Conservation (phyloP, 176 grass and related monocot genomes). For the Eleusine indica region DNA sequence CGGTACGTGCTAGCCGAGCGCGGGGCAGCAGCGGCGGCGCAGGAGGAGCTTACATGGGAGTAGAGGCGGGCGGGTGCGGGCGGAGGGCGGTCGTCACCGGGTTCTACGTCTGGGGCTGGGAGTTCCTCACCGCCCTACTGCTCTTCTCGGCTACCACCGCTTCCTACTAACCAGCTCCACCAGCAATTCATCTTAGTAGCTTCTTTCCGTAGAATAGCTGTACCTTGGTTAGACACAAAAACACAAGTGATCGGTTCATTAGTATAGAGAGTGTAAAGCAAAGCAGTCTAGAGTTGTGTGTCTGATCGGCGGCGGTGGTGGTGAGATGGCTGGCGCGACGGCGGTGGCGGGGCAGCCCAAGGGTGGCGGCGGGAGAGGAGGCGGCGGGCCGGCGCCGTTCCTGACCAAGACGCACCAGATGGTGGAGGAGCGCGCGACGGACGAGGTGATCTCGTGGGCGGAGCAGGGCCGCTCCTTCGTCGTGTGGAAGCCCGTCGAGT, state of each 20-base stretch:
- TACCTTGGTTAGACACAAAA: background rate
- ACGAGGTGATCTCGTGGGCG: conserved; percentile 92
- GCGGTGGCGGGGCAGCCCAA: conserved; percentile 11
- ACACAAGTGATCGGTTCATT: conserved; percentile 14
- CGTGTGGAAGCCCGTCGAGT: conserved; percentile 93
- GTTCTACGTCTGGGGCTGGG: conserved; percentile 96
- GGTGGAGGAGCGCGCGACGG: conserved; percentile 72
- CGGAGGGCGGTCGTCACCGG: conserved; percentile 66
- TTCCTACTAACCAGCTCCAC: conserved; percentile 10
- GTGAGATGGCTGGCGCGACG: background rate
- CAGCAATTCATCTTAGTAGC: background rate
- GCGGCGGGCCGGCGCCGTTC: conserved; percentile 75
- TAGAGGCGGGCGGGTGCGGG: conserved; percentile 53
- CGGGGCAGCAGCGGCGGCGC: background rate
- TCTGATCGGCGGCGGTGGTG: background rate
- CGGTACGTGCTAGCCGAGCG: background rate
- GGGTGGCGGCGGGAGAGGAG: background rate
- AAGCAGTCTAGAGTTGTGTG: background rate
- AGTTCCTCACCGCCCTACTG: conserved; percentile 88
- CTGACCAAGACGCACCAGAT: conserved; percentile 81
- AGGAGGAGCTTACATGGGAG: conserved; percentile 55
- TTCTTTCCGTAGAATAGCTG: background rate
- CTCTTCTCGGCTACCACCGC: conserved; percentile 64
- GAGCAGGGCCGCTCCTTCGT: conserved; percentile 76
- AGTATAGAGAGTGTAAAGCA: background rate